These are phyloP conservation scores for Kalmusia sp. DNA, from an alignment of 2,329 filamentous ascomycete genomes.

Conservation along the genomic window DNA sequence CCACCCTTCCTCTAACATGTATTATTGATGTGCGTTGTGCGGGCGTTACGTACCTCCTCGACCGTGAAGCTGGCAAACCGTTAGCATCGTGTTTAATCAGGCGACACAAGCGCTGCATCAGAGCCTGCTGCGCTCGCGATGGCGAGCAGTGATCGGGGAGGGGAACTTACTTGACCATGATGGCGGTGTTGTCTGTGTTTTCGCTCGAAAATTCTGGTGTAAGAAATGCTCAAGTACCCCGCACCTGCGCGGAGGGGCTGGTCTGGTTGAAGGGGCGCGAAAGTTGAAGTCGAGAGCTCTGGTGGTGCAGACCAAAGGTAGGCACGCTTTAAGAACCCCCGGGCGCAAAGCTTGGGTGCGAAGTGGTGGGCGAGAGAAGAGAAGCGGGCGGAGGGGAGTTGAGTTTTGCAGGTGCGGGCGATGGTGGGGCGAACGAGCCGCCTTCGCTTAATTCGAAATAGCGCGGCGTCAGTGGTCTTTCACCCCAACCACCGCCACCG, in stretches of 20 bases:
- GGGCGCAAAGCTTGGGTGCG: conserved; percentile 25
- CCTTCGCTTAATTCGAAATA: conserved; percentile 11
- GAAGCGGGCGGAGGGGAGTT: conserved; percentile 9
- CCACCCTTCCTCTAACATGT: conserved; percentile 17
- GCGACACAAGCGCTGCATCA: not conserved
- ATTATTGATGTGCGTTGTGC: conserved; percentile 26
- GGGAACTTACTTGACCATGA: conserved; percentile 97
- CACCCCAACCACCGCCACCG: not conserved
- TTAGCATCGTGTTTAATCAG: conserved; percentile 54
- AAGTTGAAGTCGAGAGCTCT: conserved; percentile 38
- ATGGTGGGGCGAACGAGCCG: conserved; percentile 1
- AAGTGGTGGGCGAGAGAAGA: conserved; percentile 15
- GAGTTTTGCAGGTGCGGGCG: conserved; percentile 18
- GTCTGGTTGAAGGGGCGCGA: conserved; percentile 22
- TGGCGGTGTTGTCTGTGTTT: conserved; percentile 73
- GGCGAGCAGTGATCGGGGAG: conserved; percentile 5
- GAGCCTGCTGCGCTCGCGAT: not conserved
- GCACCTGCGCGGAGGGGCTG: conserved; percentile 46
- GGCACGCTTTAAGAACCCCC: conserved; percentile 30
- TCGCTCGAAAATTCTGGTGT: conserved; percentile 45
- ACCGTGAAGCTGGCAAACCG: conserved; percentile 84
- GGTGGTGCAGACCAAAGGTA: conserved; percentile 41
- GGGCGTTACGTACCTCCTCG: conserved; percentile 71
- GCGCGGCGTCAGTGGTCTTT: not conserved
- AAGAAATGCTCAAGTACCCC: conserved; percentile 43